Conservation (phyloP, 805 yeast genomes). For the Blastobotrys robertii region DNA sequence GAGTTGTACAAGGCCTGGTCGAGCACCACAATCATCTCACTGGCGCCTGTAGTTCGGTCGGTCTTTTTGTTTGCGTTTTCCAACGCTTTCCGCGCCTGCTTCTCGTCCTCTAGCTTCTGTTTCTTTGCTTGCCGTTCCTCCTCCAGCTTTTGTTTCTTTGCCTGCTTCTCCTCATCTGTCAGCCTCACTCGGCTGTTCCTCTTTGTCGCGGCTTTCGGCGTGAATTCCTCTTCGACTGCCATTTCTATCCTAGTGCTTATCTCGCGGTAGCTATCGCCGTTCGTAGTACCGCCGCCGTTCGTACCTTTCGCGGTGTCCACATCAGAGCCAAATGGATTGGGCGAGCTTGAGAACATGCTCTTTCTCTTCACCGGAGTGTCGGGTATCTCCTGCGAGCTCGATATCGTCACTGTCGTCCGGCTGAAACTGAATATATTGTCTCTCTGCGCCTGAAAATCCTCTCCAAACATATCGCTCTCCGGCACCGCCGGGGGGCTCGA, state of each 20-base stretch:
- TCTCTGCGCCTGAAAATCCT: no score
- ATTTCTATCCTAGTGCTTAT: neutral
- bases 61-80: constrained; percentile 2
- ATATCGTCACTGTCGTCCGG: no score
- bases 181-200: neutral
- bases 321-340: no score
- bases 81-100: constrained; percentile 1
- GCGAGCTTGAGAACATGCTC: no score
- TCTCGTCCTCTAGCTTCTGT: neutral
- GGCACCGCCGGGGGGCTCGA: no score
- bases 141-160: neutral
- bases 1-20: neutral
- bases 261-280: no score
- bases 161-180: neutral
- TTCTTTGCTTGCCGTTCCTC: neutral
- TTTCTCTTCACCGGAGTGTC: no score
- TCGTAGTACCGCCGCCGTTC: no score
- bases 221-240: neutral
- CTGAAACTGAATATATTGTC: no score
- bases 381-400: no score
- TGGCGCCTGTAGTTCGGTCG: constrained; percentile 1
- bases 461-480: no score
- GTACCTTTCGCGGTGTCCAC: no score
- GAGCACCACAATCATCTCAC: constrained; percentile 10
- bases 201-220: neutral